These are phyloP conservation scores for Paramecium bursaria DNA, from an alignment of 73 alveolate species.

Conservation along the genomic window DNA sequence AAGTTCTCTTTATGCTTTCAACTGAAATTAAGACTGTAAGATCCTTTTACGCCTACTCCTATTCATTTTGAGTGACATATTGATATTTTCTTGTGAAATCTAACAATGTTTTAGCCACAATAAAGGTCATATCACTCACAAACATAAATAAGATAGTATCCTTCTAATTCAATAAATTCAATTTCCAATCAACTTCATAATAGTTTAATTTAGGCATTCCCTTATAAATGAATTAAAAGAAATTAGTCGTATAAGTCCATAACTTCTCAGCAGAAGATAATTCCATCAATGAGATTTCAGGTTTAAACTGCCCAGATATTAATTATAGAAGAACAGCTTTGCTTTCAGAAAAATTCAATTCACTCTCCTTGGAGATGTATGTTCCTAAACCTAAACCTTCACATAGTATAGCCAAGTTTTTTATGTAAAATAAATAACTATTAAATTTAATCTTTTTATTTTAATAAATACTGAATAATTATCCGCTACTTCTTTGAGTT, in stretches of 20 bases:
- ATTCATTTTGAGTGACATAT: constrained; percentile 14
- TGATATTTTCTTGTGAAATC: constrained; percentile 28
- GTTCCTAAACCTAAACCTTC: constrained; percentile 36
- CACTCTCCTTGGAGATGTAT: constrained; percentile 37
- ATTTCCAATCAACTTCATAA: constrained; percentile 62
- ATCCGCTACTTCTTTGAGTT: constrained; percentile 35
- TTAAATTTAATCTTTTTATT: constrained; percentile 21
- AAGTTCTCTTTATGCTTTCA: constrained; percentile 6
- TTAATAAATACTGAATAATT: background rate
- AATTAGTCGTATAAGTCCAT: constrained; percentile 55
- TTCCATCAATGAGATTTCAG: constrained; percentile 53
- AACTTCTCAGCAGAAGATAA: constrained; percentile 46
- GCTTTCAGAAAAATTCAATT: constrained; percentile 46
- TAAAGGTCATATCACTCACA: constrained; percentile 58
- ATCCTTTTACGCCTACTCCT: constrained; percentile 41
- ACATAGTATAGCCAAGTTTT: constrained; percentile 13
- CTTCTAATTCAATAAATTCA: constrained; percentile 42
- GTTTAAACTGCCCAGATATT: constrained; percentile 42
- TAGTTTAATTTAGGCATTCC: constrained; percentile 53
- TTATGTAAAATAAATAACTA: constrained; percentile 45
- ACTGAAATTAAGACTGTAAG: background rate
- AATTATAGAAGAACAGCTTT: constrained; percentile 41
- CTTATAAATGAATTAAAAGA: constrained; percentile 49
- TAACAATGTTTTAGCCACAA: constrained; percentile 34
- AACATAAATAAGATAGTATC: constrained; percentile 20